Base-by-base conservation (phyloP, 257 asterid species). In the Solanum pinnatisectum region DNA sequence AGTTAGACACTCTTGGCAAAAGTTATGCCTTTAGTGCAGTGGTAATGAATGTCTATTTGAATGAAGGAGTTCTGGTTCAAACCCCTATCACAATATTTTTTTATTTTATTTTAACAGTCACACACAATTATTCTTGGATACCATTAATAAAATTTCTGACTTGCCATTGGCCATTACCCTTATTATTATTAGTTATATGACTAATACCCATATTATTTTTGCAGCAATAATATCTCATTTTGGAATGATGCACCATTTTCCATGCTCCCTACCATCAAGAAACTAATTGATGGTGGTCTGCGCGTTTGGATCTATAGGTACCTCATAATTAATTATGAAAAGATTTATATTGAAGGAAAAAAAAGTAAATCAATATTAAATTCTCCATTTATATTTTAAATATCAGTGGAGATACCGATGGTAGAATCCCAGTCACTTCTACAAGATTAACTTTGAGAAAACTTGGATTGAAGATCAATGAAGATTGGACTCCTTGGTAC, bases 231-330 rank as follows among this genome's bases (percentile, higher is more conserved):
- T 20, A 94, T 94, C 63, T 27, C 91, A 25, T 8, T 42, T 37
- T 95, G 95, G 98, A 18, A 2, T 2, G 96, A 91, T 60, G 87
- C 98, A 30, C 94, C 98, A 0, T 56, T 65, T 27, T 90, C 98
- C 37, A 79, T 96, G 25, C 98, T 95, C 52, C 98, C 98, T 1
- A 85, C 89, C 70, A 87, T 94, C 59, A 89, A 78, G 73, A 93
- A 93, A 59, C 95, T 96, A 13, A 76, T 94, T 22, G 92, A 82
- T 11, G 95, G 95, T 32, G 92, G 92, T 25, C 60, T 90, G 9
- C 92, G 98, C 9, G 81, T 95, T 72, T 96, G 98, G 99, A 90
- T 95, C 49, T 95, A 49, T 91, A 96, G 99, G 99, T 95, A 90
- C 42, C 33, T 13, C 35, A 40, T 33, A 20, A 4, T 79, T 42